Conservation (phyloP, 2,329 filamentous ascomycete genomes). For the Aspergillus sp. region DNA sequence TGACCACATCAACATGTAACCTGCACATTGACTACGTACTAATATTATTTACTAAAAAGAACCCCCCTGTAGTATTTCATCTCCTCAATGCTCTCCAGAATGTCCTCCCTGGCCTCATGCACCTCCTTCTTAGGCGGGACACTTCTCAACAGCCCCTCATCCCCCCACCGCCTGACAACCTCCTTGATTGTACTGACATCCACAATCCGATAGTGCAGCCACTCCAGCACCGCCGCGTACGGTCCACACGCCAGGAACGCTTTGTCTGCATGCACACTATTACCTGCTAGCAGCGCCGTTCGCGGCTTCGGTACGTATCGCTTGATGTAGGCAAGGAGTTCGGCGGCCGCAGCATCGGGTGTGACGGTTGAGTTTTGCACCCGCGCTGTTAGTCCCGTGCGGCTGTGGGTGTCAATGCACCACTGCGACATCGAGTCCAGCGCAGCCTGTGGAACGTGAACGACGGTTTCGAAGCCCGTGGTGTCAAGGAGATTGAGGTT, state of each 20-base stretch:
- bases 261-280: conserved; percentile 87
- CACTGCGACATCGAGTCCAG: conserved; percentile 84
- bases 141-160: conserved; percentile 56
- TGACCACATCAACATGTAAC: background rate
- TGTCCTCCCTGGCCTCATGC: conserved; percentile 85
- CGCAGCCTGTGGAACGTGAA: conserved; percentile 69
- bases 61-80: conserved; percentile 75
- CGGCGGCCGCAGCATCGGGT: conserved; percentile 68
- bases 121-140: conserved; percentile 71
- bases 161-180: conserved; percentile 78
- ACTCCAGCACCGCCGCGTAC: conserved; percentile 70
- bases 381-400: conserved; percentile 76
- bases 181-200: conserved; percentile 95
- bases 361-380: conserved; percentile 73
- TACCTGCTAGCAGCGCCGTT: conserved; percentile 78
- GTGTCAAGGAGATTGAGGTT: conserved; percentile 74
- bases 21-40: background rate
- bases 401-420: conserved; percentile 78
- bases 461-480: conserved; percentile 73
- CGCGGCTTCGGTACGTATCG: conserved; percentile 66
- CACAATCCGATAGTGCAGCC: conserved; percentile 85
- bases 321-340: conserved; percentile 76
- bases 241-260: conserved; percentile 74
- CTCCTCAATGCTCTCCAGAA: conserved; percentile 92
- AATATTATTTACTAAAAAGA: conserved; percentile 57